Percentiles rank a stretch among this genome's conserved stretches.
phyloP scores from a whole-genome alignment of 495 filamentous ascomycete genomes.

The Penicillium angulare region DNA sequence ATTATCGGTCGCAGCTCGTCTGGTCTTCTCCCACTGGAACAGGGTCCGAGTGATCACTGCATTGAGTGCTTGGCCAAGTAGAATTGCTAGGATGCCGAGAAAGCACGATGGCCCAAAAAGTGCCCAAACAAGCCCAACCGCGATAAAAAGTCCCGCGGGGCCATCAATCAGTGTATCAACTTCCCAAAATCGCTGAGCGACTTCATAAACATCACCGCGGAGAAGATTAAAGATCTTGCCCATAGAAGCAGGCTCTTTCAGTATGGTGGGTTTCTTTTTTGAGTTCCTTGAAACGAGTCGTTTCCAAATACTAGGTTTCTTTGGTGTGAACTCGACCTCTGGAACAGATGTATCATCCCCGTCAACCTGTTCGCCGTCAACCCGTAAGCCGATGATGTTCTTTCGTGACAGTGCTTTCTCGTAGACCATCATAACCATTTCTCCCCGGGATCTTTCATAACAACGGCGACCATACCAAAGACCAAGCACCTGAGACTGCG shows the following conservation, averaged over 20 bases:
- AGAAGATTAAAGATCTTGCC: conserved; percentile 84
- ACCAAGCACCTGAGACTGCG: conserved; percentile 65
- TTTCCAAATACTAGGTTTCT: conserved; percentile 13
- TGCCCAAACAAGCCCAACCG: conserved; percentile 66
- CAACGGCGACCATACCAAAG: conserved; percentile 73
- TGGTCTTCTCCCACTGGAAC: conserved; percentile 60
- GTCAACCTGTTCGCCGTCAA: conserved; percentile 1
- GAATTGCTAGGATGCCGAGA: conserved; percentile 62
- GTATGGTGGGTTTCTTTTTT: conserved; percentile 19
- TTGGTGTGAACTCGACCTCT: conserved; percentile 1
- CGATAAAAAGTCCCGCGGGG: conserved; percentile 67
- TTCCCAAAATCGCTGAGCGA: conserved; percentile 83
- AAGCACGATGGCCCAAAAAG: conserved; percentile 79
- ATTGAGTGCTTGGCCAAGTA: conserved; percentile 65
- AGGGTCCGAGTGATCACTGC: conserved; percentile 58
- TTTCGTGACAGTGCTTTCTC: conserved; percentile 80
- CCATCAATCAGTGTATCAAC: conserved; percentile 63
- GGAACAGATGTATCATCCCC: background rate
- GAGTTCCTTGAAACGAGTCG: background rate
- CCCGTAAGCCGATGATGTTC: conserved; percentile 53
- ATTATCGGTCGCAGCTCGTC: conserved; percentile 64
- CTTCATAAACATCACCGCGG: conserved; percentile 76
- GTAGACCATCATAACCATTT: conserved; percentile 86
- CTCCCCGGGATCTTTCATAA: conserved; percentile 78
- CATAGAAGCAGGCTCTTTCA: conserved; percentile 65